Percentiles rank a stretch among this genome's conserved stretches.
Conservation (phyloP, 345 rosid species). For the Syzygium grande region DNA sequence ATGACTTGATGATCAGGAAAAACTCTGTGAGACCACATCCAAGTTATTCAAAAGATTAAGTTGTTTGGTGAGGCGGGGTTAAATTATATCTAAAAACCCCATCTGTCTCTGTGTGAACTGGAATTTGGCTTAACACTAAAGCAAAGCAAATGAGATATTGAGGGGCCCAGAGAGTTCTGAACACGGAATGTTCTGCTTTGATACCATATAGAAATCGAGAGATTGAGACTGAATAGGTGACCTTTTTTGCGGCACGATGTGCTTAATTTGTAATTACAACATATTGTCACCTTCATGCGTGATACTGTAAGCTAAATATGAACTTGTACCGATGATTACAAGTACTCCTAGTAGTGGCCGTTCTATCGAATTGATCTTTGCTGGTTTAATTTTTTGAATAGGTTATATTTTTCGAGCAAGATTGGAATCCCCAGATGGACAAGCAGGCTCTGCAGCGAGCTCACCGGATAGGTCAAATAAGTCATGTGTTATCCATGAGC, state of each 20-base stretch:
- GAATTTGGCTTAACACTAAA: background rate
- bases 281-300: background rate
- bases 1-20: background rate
- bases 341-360: background rate
- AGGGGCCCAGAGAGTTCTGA: background rate
- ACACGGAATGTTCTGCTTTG: background rate
- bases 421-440: conserved; percentile 97
- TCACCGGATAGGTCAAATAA: conserved; percentile 87
- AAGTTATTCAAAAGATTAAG: background rate
- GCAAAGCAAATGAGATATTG: background rate
- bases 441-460: conserved; percentile 92
- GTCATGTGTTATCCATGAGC: conserved; percentile 75
- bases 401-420: conserved; percentile 94
- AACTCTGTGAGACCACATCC: background rate
- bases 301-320: background rate
- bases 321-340: background rate
- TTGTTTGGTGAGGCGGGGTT: background rate
- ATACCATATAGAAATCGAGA: background rate
- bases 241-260: background rate
- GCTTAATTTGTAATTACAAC: background rate
- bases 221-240: background rate
- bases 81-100: background rate
- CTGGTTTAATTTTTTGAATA: conserved; percentile 8
- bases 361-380: background rate
- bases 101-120: background rate